Evolutionary conservation across 208 protist species (phyloP).

Genomic region (Tritrichomonas musculus): DNA sequence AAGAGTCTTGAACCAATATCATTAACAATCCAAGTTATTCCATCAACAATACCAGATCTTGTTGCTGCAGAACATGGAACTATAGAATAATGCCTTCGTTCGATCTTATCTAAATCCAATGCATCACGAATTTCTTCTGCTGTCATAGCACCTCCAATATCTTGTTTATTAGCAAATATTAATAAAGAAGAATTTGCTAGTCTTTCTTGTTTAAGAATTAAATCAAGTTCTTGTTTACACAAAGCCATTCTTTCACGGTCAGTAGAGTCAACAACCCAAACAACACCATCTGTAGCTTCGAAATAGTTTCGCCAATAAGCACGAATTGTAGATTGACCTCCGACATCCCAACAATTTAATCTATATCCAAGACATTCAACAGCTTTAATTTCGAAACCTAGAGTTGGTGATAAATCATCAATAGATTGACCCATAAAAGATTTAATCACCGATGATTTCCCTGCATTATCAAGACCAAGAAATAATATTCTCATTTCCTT

Average conservation of each 20-base stretch:
- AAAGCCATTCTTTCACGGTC: constrained; percentile 67
- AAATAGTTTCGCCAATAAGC: constrained; percentile 92
- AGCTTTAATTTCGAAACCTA: constrained; percentile 98
- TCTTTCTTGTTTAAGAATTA: constrained; percentile 72
- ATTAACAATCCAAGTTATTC: constrained; percentile 91
- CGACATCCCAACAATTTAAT: constrained; percentile 98
- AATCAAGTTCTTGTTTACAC: constrained; percentile 80
- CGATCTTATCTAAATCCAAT: constrained; percentile 52
- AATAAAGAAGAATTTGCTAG: constrained; percentile 93
- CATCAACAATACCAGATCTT: constrained; percentile 80
- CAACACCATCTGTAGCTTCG: constrained; percentile 69
- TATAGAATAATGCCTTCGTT: constrained; percentile 77
- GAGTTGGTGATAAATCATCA: constrained; percentile 84
- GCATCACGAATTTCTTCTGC: constrained; percentile 44
- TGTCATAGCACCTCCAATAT: constrained; percentile 72
- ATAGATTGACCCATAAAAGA: constrained; percentile 95
- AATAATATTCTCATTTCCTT: constrained; percentile 95
- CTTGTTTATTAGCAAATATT: constrained; percentile 99
- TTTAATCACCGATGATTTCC: constrained; percentile 98
- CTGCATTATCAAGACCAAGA: constrained; percentile 88
- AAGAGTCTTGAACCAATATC: constrained; percentile 82
- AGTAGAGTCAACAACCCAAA: constrained; percentile 80
- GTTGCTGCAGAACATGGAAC: constrained; percentile 82
- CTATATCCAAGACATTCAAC: constrained; percentile 84
- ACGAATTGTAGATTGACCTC: constrained; percentile 96